Evolutionary conservation across 225 moss, liverwort and hornwort species (phyloP).

Genomic region (Physcomitrium patens): DNA sequence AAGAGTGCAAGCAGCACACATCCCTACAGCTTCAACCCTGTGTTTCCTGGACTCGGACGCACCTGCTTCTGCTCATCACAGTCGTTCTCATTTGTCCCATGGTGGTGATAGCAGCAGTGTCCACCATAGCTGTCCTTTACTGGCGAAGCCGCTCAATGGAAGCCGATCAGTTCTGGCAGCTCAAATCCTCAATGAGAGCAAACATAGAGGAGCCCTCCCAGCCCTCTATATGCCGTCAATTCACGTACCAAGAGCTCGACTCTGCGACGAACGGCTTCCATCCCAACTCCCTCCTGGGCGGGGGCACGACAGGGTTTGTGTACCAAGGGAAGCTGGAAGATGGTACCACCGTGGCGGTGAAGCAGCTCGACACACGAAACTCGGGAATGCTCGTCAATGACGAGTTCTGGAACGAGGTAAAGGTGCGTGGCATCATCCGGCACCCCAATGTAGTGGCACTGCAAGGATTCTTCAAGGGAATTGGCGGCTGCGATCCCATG

Average conservation of each 20-base stretch:
- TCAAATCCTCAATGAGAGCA: slow-evolving; percentile 54
- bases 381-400: slow-evolving; percentile 58
- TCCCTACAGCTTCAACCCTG: slow-evolving; percentile 52
- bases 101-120: slow-evolving; percentile 28
- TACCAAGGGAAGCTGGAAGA: slow-evolving; percentile 75
- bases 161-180: slow-evolving; percentile 59
- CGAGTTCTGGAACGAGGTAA: slow-evolving; percentile 75
- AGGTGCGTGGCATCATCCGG: slow-evolving; percentile 57
- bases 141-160: slow-evolving; percentile 49
- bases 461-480: slow-evolving; percentile 68
- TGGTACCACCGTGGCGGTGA: slow-evolving; percentile 69
- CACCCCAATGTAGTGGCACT: slow-evolving; percentile 78
- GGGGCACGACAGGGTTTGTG: slow-evolving; percentile 66
- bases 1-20: slow-evolving; percentile 43
- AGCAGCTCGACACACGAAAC: slow-evolving; percentile 70
- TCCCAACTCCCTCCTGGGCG: slow-evolving; percentile 49
- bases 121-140: slow-evolving; percentile 46
- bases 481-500: slow-evolving; percentile 55
- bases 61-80: slow-evolving; percentile 41
- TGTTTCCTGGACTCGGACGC: slow-evolving; percentile 52
- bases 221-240: slow-evolving; percentile 46
- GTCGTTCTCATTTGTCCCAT: slow-evolving; percentile 52
- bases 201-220: slow-evolving; percentile 36
- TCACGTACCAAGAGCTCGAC: slow-evolving; percentile 63
- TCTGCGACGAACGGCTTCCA: slow-evolving; percentile 73